Base-by-base conservation (phyloP, 2,329 filamentous ascomycete genomes). In the Cercospora janseana region DNA sequence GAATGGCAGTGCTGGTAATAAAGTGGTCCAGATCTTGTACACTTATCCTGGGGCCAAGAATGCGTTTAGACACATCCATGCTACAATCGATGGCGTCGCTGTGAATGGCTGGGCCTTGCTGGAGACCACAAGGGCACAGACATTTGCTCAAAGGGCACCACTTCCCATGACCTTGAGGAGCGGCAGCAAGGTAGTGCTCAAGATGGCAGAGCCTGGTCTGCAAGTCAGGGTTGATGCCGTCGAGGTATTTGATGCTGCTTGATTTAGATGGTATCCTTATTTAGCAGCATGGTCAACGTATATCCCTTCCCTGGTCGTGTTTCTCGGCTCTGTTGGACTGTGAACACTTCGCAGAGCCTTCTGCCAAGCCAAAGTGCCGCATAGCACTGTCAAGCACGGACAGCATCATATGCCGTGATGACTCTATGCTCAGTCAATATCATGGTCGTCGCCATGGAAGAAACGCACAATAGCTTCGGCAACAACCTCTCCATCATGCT, bases 381-480 rank as follows among this genome's bases (percentile, higher is more conserved):
- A n/a, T n/a, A n/a, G n/a, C n/a, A n/a, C n/a, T n/a, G 20, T 34
- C 31, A 16, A 12, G 20, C 13, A 13, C 18, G 15, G 16, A 21
- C 34, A 13, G 4, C 9, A n/a, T 9, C 18, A 26, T 10, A 40
- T 4, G 6, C 12, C 29, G 16, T 5, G 2, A 12, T 9, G 13
- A 6, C 7, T 40, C 2, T 6, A 8, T 20, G 5, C 6, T 27
- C 26, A 60, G 20, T 60, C 56, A 54, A 74, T 66, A 31, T 66
- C 66, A 44, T 75, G 72, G 51, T 79, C 72, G 32, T 78, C 76
- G 37, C 69, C 72, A 44, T 73, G 68, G 53, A 80, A 79, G 44
- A 80, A 68, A 47, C 76, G 60, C 60, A 71, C 51, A 42, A 72
- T 66, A 6, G 68, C 69, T 18, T 60, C 63, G 1, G 69, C 69